Conservation (phyloP, 176 grass and related monocot species). For the Cenchrus americanus region DNA sequence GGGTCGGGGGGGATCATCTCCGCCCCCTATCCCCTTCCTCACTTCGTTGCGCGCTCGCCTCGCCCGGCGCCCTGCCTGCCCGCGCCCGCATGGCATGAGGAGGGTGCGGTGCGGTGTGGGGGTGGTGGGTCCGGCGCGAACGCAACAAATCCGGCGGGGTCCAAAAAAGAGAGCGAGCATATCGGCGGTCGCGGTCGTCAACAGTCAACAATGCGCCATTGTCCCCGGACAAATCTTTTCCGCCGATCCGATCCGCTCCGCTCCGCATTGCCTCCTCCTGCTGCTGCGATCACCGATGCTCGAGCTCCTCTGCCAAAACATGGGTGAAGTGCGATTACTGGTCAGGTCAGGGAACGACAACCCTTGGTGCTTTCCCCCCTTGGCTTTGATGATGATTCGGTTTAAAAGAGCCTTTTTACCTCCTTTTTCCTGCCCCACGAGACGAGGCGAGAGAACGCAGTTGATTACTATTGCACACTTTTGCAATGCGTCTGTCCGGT, state of each 20-base stretch:
- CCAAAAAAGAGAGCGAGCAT: neutral
- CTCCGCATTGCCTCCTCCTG: neutral
- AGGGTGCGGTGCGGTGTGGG: neutral
- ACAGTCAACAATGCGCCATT: slow-evolving; percentile 20
- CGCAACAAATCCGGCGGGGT: neutral
- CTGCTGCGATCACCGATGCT: neutral
- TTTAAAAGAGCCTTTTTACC: neutral
- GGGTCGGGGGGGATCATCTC: neutral
- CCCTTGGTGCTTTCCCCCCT: no score
- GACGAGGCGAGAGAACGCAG: neutral
- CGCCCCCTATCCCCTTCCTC: no score
- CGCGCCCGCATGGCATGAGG: neutral
- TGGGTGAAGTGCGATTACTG: neutral
- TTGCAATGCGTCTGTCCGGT: neutral
- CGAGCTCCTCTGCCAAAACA: neutral
- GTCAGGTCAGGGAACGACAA: neutral
- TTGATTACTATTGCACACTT: neutral
- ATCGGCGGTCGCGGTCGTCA: slow-evolving; percentile 9
- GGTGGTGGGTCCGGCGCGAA: neutral
- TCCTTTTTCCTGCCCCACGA: neutral
- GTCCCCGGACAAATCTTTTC: slow-evolving; percentile 10
- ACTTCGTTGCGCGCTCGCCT: neutral
- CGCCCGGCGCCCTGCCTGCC: no score
- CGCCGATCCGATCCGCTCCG: neutral
- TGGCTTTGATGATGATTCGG: neutral